These are phyloP conservation scores for Trichosanthes truncata DNA, from an alignment of 306 rosid species.

Conservation along the genomic window DNA sequence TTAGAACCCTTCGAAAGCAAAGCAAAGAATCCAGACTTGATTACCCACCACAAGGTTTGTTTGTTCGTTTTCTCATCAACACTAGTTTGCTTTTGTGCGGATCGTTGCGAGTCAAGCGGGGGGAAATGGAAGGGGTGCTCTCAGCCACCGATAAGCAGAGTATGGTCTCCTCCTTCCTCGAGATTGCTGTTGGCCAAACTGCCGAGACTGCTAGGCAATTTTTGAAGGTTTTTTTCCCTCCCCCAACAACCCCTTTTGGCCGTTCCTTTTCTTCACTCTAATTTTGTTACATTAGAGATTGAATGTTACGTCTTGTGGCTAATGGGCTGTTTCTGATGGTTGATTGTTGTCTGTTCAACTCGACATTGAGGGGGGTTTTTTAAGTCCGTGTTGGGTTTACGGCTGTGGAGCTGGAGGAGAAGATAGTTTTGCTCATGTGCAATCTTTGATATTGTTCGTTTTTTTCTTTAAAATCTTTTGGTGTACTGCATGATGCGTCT, in stretches of 20 bases:
- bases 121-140: slow-evolving; percentile 24
- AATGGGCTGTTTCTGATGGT: not conserved
- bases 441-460: not conserved
- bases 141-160: slow-evolving; percentile 36
- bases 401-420: not conserved
- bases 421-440: not conserved
- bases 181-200: slow-evolving; percentile 46
- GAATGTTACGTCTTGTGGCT: not conserved
- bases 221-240: slow-evolving; percentile 21
- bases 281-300: not conserved
- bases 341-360: not conserved
- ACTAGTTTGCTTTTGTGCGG: not conserved
- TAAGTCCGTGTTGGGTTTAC: not conserved
- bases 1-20: not conserved
- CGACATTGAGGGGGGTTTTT: not conserved
- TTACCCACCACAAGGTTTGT: not conserved
- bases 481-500: not conserved
- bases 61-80: not conserved
- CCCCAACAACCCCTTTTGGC: not conserved
- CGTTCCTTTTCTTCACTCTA: not conserved
- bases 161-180: slow-evolving; percentile 36
- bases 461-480: not conserved
- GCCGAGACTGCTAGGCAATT: slow-evolving; percentile 41
- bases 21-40: not conserved
- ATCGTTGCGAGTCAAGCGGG: not conserved